Conservation (phyloP, 345 rosid genomes). For the Garcia nutans region DNA sequence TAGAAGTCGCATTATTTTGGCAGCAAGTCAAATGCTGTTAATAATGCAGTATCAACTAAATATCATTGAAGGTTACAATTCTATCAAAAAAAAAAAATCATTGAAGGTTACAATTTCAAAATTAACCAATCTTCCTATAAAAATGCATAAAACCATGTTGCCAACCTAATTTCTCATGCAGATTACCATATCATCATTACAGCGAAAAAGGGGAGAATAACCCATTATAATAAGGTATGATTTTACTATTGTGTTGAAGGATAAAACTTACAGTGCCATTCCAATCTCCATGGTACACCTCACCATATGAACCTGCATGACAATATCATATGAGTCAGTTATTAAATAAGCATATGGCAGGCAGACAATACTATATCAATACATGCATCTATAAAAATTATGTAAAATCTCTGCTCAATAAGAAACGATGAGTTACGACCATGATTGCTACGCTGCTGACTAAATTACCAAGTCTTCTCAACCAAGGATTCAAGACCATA, state of each 20-base stretch:
- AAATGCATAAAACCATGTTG: neutral
- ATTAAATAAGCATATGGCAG: conserved; percentile 4
- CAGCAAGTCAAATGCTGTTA: neutral
- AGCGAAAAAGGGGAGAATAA: conserved; percentile 3
- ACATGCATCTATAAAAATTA: neutral
- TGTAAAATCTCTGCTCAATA: neutral
- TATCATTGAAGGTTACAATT: neutral
- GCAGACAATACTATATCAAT: conserved; percentile 10
- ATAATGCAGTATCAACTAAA: neutral
- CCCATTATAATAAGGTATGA: neutral
- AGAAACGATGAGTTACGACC: neutral
- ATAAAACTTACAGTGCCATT: conserved; percentile 85
- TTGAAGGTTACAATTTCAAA: neutral
- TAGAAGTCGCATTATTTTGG: conserved; percentile 6
- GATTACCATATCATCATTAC: neutral
- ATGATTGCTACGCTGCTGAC: neutral
- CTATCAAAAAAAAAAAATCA: neutral
- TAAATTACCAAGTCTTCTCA: conserved; percentile 5
- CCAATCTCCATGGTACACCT: conserved; percentile 89
- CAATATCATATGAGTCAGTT: conserved; percentile 9
- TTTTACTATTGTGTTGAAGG: neutral
- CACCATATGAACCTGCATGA: conserved; percentile 88
- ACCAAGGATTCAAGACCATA: neutral
- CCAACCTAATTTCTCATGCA: neutral
- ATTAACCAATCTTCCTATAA: neutral